Evolutionary conservation across 352 stramenopile genomes (phyloP).

Genomic region (Globisporangium spinosum): DNA sequence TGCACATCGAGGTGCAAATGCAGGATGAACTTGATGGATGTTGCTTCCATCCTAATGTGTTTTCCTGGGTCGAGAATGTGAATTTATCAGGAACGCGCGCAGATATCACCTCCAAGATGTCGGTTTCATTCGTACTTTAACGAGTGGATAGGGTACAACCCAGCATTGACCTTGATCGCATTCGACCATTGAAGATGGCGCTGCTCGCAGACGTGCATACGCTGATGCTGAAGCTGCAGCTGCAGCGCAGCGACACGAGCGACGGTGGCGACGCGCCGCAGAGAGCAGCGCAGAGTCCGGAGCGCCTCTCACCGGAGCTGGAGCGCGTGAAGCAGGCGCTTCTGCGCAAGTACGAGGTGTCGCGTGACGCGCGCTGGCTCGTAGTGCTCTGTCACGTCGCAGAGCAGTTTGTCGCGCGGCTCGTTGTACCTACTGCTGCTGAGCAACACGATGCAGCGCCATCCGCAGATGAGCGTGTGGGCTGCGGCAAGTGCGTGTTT

Average conservation of each 20-base stretch:
- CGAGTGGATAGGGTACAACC: no score
- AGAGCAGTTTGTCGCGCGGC: slow-evolving; percentile 1
- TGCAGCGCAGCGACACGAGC: not conserved
- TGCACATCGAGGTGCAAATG: no score
- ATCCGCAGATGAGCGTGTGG: not conserved
- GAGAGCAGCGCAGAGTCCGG: not conserved
- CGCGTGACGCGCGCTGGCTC: slow-evolving; percentile 14
- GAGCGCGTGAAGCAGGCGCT: slow-evolving; percentile 5
- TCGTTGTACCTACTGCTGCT: not conserved
- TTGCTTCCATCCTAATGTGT: no score
- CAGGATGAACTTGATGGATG: no score
- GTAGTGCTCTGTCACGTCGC: slow-evolving; percentile 13
- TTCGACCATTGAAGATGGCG: not conserved
- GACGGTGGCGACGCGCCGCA: not conserved
- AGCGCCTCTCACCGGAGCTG: not conserved
- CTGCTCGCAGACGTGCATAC: not conserved
- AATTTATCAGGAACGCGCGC: no score
- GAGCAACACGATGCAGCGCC: not conserved
- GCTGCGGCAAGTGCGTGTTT: not conserved
- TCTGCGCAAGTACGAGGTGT: not conserved
- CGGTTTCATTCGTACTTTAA: no score
- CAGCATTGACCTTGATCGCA: no score
- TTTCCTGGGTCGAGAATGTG: no score
- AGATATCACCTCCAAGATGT: no score
- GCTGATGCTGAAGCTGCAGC: not conserved